Percentiles rank a stretch among this genome's conserved stretches.
These are phyloP conservation scores for Hymenoscyphus fructigenus DNA, from an alignment of 2,329 filamentous ascomycete species.

Conservation along the genomic window DNA sequence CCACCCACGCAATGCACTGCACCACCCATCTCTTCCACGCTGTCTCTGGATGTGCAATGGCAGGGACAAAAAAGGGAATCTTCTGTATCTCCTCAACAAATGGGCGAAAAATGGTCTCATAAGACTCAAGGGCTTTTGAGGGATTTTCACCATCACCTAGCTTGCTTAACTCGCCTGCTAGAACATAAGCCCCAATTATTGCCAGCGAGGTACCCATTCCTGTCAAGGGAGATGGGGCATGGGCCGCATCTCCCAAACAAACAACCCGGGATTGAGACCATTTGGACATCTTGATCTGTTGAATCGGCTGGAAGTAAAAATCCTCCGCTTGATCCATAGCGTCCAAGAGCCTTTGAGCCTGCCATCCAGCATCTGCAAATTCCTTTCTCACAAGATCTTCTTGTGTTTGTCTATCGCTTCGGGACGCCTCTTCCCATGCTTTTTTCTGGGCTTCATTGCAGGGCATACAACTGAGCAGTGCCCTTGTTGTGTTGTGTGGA, in stretches of 20 bases:
- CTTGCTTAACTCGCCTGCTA: slow-evolving; percentile 49
- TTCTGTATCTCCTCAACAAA: slow-evolving; percentile 5
- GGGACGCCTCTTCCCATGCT: slow-evolving; percentile 31
- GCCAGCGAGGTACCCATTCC: slow-evolving; percentile 53
- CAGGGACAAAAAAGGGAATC: not conserved
- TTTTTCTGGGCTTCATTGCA: not conserved
- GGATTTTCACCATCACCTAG: not conserved
- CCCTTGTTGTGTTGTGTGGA: slow-evolving; percentile 39
- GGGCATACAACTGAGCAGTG: slow-evolving; percentile 39
- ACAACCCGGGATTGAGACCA: slow-evolving; percentile 49
- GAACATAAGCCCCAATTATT: slow-evolving; percentile 52
- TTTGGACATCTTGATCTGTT: slow-evolving; percentile 43
- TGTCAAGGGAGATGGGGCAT: slow-evolving; percentile 49
- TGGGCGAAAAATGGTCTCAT: not conserved
- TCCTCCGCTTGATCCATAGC: slow-evolving; percentile 41
- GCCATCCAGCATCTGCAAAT: slow-evolving; percentile 50
- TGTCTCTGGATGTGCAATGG: not conserved
- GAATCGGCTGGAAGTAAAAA: slow-evolving; percentile 48
- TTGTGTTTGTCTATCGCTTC: slow-evolving; percentile 30
- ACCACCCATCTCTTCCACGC: not conserved
- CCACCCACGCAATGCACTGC: not conserved
- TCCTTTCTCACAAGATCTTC: slow-evolving; percentile 34
- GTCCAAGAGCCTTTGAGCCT: slow-evolving; percentile 43
- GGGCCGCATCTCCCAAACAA: slow-evolving; percentile 57
- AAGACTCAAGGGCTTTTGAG: not conserved